Evolutionary conservation across 2,329 filamentous ascomycete genomes (phyloP).

Genomic region (Sporothrix protearum): DNA sequence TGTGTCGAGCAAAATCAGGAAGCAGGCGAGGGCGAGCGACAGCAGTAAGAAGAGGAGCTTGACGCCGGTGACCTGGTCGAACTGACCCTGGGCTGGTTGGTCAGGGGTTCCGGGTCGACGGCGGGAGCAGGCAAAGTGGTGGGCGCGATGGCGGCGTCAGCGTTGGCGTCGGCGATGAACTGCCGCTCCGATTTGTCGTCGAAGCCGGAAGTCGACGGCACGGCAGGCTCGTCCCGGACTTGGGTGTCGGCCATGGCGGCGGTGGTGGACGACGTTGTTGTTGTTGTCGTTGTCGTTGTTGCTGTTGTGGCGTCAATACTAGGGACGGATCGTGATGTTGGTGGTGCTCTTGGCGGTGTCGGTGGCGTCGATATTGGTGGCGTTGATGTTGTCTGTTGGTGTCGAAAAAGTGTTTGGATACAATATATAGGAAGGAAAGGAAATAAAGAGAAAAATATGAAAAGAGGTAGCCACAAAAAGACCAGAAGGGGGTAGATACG

Average conservation of each 20-base stretch:
- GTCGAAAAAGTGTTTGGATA: no score
- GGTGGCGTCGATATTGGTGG: background rate
- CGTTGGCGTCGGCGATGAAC: background rate
- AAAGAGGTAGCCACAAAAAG: background rate
- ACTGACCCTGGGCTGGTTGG: background rate
- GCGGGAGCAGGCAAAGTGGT: no score
- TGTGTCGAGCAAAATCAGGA: constrained; percentile 29
- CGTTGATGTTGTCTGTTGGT: background rate
- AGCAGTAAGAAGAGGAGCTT: constrained; percentile 22
- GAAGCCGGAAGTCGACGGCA: no score
- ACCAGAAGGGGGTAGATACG: background rate
- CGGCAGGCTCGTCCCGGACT: background rate
- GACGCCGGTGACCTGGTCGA: constrained; percentile 21
- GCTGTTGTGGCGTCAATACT: background rate
- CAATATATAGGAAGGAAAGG: background rate
- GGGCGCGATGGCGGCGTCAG: no score
- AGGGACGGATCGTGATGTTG: background rate
- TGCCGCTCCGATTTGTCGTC: background rate
- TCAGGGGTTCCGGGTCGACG: background rate
- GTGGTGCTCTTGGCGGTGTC: background rate
- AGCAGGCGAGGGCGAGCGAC: constrained; percentile 24
- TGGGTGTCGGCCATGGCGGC: constrained; percentile 4
- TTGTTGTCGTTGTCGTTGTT: background rate
- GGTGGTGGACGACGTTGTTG: no score
- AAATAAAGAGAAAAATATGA: background rate